Conservation (phyloP, 805 yeast genomes). For the Tetrapisispora arboricola region DNA sequence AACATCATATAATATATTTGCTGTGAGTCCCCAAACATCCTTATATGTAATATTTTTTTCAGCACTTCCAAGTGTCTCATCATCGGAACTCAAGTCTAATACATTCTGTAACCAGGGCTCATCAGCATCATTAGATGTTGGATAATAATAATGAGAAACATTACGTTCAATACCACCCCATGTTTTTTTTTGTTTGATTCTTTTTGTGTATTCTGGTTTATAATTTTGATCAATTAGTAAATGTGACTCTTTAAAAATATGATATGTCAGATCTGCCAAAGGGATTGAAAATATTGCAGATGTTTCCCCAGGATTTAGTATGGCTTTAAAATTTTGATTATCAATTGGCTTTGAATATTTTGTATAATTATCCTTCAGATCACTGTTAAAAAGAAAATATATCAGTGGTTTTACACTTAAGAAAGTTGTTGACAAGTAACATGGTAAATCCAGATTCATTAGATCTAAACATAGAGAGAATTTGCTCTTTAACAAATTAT, state of each 20-base stretch:
- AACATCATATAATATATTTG: slow-evolving; percentile 64
- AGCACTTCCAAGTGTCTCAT: slow-evolving; percentile 29
- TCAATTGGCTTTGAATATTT: slow-evolving; percentile 27
- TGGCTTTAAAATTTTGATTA: slow-evolving; percentile 27
- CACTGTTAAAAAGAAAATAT: slow-evolving; percentile 41
- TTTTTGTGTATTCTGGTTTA: slow-evolving; percentile 27
- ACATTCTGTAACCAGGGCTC: slow-evolving; percentile 53
- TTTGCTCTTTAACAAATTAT: slow-evolving; percentile 33
- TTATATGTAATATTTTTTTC: slow-evolving; percentile 12
- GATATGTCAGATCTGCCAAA: slow-evolving; percentile 42
- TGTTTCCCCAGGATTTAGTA: slow-evolving; percentile 68
- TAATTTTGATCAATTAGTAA: slow-evolving; percentile 3
- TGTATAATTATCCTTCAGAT: slow-evolving; percentile 1
- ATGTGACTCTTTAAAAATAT: slow-evolving; percentile 2
- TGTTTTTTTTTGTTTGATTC: slow-evolving; percentile 30
- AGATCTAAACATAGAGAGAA: slow-evolving; percentile 52
- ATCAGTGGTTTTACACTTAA: slow-evolving; percentile 76
- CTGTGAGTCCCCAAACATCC: slow-evolving; percentile 78
- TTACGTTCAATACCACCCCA: slow-evolving; percentile 74
- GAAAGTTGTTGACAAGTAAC: slow-evolving; percentile 72
- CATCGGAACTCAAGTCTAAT: slow-evolving; percentile 49
- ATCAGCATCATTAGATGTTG: slow-evolving; percentile 44
- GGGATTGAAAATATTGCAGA: slow-evolving; percentile 65
- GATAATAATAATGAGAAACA: slow-evolving; percentile 51
- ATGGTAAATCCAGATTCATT: slow-evolving; percentile 50